These are phyloP conservation scores for Quercus wislizeni DNA, from an alignment of 306 rosid genomes.

Conservation along the genomic window DNA sequence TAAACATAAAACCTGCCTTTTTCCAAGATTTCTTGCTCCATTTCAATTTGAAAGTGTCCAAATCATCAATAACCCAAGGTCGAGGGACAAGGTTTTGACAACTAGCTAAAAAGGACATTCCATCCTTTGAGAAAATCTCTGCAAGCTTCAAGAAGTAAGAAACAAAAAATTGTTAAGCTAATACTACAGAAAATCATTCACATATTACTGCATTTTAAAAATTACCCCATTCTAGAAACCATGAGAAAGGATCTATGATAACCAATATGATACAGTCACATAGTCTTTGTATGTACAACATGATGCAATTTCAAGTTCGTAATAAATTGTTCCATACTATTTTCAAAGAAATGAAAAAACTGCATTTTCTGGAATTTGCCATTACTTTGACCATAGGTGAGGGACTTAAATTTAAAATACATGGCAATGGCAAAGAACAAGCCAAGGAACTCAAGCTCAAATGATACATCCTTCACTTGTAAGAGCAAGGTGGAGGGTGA, in stretches of 20 bases:
- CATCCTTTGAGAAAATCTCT: slow-evolving; percentile 87
- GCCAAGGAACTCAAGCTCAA: too few species aligned
- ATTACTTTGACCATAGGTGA: background rate
- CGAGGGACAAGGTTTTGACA: slow-evolving; percentile 91
- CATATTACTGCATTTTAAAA: slow-evolving; percentile 5
- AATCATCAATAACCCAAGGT: slow-evolving; percentile 97
- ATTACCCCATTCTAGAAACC: background rate
- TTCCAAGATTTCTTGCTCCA: slow-evolving; percentile 92
- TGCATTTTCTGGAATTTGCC: background rate
- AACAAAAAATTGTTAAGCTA: slow-evolving; percentile 22
- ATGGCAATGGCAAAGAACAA: background rate
- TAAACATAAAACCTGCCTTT: slow-evolving; percentile 57
- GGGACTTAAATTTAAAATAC: background rate
- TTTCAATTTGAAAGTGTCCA: slow-evolving; percentile 67
- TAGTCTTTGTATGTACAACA: background rate
- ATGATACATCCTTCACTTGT: too few species aligned
- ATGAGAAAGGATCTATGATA: background rate
- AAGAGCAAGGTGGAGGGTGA: too few species aligned
- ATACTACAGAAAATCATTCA: background rate
- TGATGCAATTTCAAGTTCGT: background rate
- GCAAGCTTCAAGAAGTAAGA: slow-evolving; percentile 75
- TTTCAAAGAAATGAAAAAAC: background rate
- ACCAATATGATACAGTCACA: background rate
- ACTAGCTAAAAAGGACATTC: slow-evolving; percentile 90
- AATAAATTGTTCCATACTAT: background rate